Conservation (phyloP, 371 early-diverging fungal genomes). For the Rhizomucor pusillus region DNA sequence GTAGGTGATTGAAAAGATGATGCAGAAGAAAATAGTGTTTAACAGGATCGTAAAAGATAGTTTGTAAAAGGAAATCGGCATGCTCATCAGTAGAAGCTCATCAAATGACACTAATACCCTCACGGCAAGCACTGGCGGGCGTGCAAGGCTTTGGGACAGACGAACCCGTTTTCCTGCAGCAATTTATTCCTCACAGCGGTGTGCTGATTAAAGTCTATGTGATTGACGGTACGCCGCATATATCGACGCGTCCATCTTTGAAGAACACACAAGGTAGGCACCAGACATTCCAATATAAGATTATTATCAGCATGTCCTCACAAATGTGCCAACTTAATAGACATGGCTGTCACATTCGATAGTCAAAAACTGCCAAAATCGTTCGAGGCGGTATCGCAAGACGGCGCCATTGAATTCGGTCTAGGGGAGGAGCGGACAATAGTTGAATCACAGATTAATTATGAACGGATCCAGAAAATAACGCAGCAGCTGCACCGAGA, state of each 20-base stretch:
- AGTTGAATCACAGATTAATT: conserved; percentile 25
- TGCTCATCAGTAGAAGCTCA: conserved; percentile 45
- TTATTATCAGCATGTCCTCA: neutral
- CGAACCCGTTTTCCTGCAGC: conserved; percentile 43
- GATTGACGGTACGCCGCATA: conserved; percentile 33
- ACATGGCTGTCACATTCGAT: conserved; percentile 22
- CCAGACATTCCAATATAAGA: too few species aligned
- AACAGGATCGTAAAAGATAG: conserved; percentile 13
- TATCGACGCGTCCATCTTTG: conserved; percentile 42
- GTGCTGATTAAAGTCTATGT: conserved; percentile 48
- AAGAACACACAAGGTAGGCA: conserved; percentile 20
- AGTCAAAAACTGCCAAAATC: conserved; percentile 47
- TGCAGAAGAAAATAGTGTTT: neutral
- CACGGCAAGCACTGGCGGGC: conserved; percentile 13
- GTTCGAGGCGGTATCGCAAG: conserved; percentile 15
- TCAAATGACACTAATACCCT: conserved; percentile 43
- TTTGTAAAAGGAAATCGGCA: conserved; percentile 47
- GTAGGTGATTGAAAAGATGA: conserved; percentile 14
- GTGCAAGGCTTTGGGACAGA: conserved; percentile 14
- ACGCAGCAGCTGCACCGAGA: conserved; percentile 28
- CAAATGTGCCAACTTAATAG: neutral
- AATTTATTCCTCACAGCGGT: conserved; percentile 50
- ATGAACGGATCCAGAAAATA: conserved; percentile 27
- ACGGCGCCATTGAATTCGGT: too few species aligned
- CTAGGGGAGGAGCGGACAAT: too few species aligned